A percentile compares a stretch with the other conserved stretches of the same genome.
phyloP scores from a whole-genome alignment of 768 basidiomycete species.

The Clitopilus passeckerianus region DNA sequence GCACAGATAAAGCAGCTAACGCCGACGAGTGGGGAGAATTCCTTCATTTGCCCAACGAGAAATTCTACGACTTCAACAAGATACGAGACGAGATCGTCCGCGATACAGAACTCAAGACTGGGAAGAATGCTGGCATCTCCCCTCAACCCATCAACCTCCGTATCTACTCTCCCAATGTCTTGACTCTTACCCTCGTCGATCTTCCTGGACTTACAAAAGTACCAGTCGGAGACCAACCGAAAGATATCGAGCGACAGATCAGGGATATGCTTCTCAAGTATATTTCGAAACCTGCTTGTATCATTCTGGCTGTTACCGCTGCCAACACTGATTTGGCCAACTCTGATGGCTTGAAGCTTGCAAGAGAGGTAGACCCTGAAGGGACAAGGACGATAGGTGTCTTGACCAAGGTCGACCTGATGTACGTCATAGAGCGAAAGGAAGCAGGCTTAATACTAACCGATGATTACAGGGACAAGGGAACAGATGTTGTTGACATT shows the following conservation, averaged over 20 bases:
- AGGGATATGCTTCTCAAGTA: conserved; percentile 94
- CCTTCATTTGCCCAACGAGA: conserved; percentile 92
- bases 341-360: conserved; percentile 95
- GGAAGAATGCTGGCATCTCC: conserved; percentile 97
- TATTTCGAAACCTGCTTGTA: conserved; percentile 92
- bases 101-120: conserved; percentile 98
- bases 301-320: conserved; percentile 93
- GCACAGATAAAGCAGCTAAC: conserved; percentile 74
- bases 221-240: conserved; percentile 93
- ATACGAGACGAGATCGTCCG: conserved; percentile 94
- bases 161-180: conserved; percentile 94
- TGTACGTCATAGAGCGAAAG: conserved; percentile 50
- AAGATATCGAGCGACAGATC: conserved; percentile 97
- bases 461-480: conserved; percentile 72
- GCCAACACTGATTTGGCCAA: conserved; percentile 98
- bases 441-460: neutral
- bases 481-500: conserved; percentile 98
- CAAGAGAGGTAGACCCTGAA: conserved; percentile 95
- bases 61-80: conserved; percentile 97
- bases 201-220: conserved; percentile 94
- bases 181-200: conserved; percentile 96
- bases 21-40: conserved; percentile 99
- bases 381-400: conserved; percentile 98
- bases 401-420: conserved; percentile 95
- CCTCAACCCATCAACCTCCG: conserved; percentile 96